Conservation (phyloP, 2,329 filamentous ascomycete species). For the Arthrobotrys conoides region DNA sequence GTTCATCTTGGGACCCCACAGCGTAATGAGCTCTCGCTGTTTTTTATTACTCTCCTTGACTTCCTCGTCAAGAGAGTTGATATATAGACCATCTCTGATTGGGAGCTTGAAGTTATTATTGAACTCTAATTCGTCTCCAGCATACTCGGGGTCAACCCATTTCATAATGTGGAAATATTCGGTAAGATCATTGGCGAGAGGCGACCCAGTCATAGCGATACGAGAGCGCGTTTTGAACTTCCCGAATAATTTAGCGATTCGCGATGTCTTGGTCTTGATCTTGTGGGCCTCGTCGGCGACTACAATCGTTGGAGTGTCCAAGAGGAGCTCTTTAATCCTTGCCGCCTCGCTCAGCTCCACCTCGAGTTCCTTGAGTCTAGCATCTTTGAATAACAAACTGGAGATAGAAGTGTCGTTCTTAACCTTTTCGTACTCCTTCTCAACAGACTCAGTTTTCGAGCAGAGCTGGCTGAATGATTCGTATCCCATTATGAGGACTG, state of each 20-base stretch:
- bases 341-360: not conserved
- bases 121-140: conserved; percentile 80
- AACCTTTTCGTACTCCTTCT: conserved; percentile 18
- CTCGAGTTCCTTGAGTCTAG: conserved; percentile 58
- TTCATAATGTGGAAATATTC: conserved; percentile 91
- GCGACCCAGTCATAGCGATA: conserved; percentile 88
- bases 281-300: conserved; percentile 88
- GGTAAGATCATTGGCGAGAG: conserved; percentile 83
- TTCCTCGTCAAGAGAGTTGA: conserved; percentile 74
- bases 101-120: conserved; percentile 77
- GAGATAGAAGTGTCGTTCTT: not conserved
- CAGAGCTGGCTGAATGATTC: conserved; percentile 71
- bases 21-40: conserved; percentile 78
- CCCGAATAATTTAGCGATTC: conserved; percentile 72
- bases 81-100: conserved; percentile 79
- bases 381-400: not conserved
- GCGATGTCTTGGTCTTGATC: conserved; percentile 77
- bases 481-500: conserved; percentile 84
- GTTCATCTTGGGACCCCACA: conserved; percentile 81
- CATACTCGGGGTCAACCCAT: conserved; percentile 85
- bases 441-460: not conserved
- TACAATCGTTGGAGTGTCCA: conserved; percentile 78
- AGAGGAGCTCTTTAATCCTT: conserved; percentile 69
- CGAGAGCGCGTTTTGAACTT: conserved; percentile 78
- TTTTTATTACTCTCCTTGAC: conserved; percentile 76